Base-by-base conservation (phyloP, 2,329 filamentous ascomycete genomes). In the Hymenoscyphus repandus region DNA sequence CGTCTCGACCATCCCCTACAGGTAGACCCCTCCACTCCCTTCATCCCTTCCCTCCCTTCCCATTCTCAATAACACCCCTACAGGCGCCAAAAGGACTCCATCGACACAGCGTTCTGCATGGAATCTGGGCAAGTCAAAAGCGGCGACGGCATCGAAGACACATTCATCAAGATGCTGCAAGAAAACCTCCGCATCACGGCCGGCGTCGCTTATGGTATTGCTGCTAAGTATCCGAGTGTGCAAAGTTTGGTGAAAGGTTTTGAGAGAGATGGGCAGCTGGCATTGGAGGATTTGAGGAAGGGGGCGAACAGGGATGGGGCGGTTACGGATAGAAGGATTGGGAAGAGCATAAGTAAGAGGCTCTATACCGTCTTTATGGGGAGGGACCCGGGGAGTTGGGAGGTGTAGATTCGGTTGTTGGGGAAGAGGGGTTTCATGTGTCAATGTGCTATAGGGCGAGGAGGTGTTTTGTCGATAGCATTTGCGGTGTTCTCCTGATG, bases 1-100 rank as follows among this genome's bases (percentile, higher is more conserved):
- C 64, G 83, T 92, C 44, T 86, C 85, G 6, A 87, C 83, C 1
- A 81, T 86, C 18, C 88, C 86, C 0, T 91, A 91, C 66, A 80
- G 80, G 56, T 77, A 72, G 46, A 6, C n/a, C 20, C 27, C 5
- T 34, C 13, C 33, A 45, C 42, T 40, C 41, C 30, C 38, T 5
- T 15, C 45, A n/a, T 9, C 12, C 18, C 44, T 41, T 13, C 15
- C 34, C 34, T 22, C 11, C 10, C 13, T 10, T 33, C 22, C 11
- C 6, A 22, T n/a, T n/a, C n/a, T n/a, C n/a, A 18, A 12, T 13
- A 27, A 34, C 30, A n/a, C 18, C 2, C 15, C 33, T 33, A 40
- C 27, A 62, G 57, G 43, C 51, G 33, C 7, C 74, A 76, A 58
- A 69, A 69, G 58, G 72, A 72, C 48, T 74, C 77, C 1, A 63